phyloP scores from a whole-genome alignment of 2,329 filamentous ascomycete genomes.

The Nakataea oryzae region DNA sequence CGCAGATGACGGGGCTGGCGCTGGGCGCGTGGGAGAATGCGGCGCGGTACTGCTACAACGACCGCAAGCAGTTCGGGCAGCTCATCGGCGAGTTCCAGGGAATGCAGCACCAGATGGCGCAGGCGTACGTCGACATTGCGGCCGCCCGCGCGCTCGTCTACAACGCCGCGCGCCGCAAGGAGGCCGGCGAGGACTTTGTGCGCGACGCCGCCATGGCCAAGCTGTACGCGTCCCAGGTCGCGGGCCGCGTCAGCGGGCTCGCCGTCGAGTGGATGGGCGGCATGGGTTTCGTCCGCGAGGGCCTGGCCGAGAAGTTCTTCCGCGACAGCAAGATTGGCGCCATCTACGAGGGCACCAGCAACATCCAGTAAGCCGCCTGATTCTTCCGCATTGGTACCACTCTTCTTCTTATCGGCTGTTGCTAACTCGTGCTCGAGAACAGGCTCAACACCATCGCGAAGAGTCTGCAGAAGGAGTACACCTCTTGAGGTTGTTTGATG shows the following conservation, averaged over 20 bases:
- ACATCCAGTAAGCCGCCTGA: conserved; percentile 50
- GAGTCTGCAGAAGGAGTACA: conserved; percentile 52
- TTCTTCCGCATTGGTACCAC: neutral
- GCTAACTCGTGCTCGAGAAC: conserved; percentile 14
- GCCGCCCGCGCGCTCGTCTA: conserved; percentile 88
- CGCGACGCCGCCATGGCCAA: conserved; percentile 97
- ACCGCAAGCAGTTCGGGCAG: conserved; percentile 91
- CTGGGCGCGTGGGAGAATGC: conserved; percentile 94
- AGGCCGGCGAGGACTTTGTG: conserved; percentile 91
- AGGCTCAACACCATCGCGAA: conserved; percentile 56
- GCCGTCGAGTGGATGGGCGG: conserved; percentile 99
- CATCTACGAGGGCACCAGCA: conserved; percentile 89
- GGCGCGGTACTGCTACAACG: conserved; percentile 91
- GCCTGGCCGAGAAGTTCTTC: conserved; percentile 95
- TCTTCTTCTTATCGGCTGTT: neutral
- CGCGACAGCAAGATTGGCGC: conserved; percentile 97
- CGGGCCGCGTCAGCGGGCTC: conserved; percentile 70
- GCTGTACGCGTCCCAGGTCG: conserved; percentile 87
- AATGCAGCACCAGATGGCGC: conserved; percentile 98
- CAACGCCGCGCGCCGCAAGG: conserved; percentile 96
- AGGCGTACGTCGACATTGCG: conserved; percentile 87
- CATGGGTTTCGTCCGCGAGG: conserved; percentile 96
- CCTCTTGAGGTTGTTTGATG: conserved; percentile 16
- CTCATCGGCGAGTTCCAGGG: conserved; percentile 95
- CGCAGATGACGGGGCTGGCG: conserved; percentile 96